Evolutionary conservation across 495 filamentous ascomycete species (phyloP).

Genomic region (Penicillium cataractarum): DNA sequence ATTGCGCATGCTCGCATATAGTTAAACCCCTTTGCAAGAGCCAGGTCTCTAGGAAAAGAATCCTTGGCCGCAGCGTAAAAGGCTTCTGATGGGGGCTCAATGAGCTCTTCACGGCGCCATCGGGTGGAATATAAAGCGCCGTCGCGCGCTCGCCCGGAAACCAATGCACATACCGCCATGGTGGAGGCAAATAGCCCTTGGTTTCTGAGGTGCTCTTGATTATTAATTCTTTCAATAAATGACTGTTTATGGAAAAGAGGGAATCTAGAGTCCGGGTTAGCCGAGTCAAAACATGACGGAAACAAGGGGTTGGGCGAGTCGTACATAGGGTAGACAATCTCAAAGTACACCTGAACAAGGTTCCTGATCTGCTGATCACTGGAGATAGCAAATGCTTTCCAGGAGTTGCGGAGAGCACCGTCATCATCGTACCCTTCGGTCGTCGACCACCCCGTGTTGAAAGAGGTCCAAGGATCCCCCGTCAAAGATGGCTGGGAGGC

Average conservation of each 20-base stretch:
- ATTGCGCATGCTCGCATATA: slow-evolving; percentile 51
- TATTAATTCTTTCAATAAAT: slow-evolving; percentile 38
- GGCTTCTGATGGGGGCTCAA: slow-evolving; percentile 40
- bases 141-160: slow-evolving; percentile 49
- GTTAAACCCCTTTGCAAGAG: slow-evolving; percentile 41
- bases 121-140: slow-evolving; percentile 42
- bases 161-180: slow-evolving; percentile 55
- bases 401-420: slow-evolving; percentile 32
- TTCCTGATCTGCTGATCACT: slow-evolving; percentile 34
- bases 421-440: slow-evolving; percentile 32
- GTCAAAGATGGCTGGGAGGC: slow-evolving; percentile 20
- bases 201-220: slow-evolving; percentile 44
- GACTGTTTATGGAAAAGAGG: slow-evolving; percentile 53
- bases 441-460: slow-evolving; percentile 25
- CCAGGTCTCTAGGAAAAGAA: slow-evolving; percentile 43
- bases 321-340: slow-evolving; percentile 46
- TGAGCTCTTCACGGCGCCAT: slow-evolving; percentile 34
- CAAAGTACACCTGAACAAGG: slow-evolving; percentile 48
- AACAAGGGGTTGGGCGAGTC: background rate
- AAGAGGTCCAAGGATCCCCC: slow-evolving; percentile 31
- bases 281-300: background rate
- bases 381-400: slow-evolving; percentile 37
- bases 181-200: slow-evolving; percentile 49
- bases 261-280: slow-evolving; percentile 33
- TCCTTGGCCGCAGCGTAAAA: slow-evolving; percentile 52